These are phyloP conservation scores for Omphalotus olearius DNA, from an alignment of 1,284 basidiomycete species.

Conservation along the genomic window DNA sequence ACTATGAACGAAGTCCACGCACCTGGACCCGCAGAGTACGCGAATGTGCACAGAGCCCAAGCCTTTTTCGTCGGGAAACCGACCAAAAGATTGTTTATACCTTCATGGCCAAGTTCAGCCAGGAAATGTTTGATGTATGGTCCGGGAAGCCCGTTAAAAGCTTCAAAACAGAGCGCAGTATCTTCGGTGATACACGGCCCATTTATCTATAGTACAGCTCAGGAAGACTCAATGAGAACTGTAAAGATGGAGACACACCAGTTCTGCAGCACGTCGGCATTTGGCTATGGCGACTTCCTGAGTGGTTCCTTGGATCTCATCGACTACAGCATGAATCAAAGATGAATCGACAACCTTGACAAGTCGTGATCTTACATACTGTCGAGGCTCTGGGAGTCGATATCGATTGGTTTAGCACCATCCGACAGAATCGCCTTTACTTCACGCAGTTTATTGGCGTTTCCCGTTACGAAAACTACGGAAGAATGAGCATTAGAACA, in stretches of 20 bases:
- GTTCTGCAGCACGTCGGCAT: slow-evolving; percentile 79
- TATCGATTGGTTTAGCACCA: slow-evolving; percentile 51
- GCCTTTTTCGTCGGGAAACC: slow-evolving; percentile 84
- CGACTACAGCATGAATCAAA: not conserved
- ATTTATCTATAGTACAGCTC: slow-evolving; percentile 46
- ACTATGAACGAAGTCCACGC: slow-evolving; percentile 6
- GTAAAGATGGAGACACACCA: slow-evolving; percentile 38
- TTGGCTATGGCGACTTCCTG: slow-evolving; percentile 89
- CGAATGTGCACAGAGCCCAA: slow-evolving; percentile 93
- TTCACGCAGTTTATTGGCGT: slow-evolving; percentile 90
- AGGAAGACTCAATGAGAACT: not conserved
- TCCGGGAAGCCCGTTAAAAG: slow-evolving; percentile 87
- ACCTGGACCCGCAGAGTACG: slow-evolving; percentile 84
- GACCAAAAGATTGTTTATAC: slow-evolving; percentile 81
- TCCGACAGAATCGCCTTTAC: slow-evolving; percentile 74
- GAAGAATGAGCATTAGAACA: too few species aligned
- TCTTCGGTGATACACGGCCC: slow-evolving; percentile 96
- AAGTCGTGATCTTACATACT: slow-evolving; percentile 31
- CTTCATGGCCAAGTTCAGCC: slow-evolving; percentile 76
- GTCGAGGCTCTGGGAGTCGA: slow-evolving; percentile 68
- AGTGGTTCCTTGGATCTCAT: slow-evolving; percentile 89
- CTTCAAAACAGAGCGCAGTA: slow-evolving; percentile 90
- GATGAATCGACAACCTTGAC: slow-evolving; percentile 25
- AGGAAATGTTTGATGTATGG: slow-evolving; percentile 97
- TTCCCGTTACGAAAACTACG: slow-evolving; percentile 90